Percentiles rank a stretch among this genome's conserved stretches.
These are phyloP conservation scores for Oryza glaberrima DNA, from an alignment of 176 grass and related monocot species.

Conservation along the genomic window DNA sequence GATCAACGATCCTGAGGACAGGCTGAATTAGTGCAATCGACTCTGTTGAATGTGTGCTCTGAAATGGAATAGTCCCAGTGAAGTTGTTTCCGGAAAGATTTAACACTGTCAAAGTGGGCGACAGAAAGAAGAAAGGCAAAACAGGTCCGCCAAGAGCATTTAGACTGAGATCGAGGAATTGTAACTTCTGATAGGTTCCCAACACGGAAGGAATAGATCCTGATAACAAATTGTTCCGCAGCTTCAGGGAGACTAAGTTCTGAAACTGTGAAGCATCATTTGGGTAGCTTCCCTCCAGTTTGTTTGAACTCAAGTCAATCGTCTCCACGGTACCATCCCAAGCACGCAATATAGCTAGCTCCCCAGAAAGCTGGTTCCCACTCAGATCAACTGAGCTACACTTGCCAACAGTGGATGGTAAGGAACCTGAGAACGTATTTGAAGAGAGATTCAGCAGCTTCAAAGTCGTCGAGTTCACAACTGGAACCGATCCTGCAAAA, in stretches of 20 bases:
- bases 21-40: conserved; percentile 67
- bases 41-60: conserved; percentile 70
- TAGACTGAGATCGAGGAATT: conserved; percentile 76
- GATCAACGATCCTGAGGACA: conserved; percentile 73
- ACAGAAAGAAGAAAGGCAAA: conserved; percentile 71
- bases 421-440: conserved; percentile 75
- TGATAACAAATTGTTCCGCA: conserved; percentile 76
- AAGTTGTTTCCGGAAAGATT: conserved; percentile 88
- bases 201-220: conserved; percentile 80
- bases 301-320: conserved; percentile 94
- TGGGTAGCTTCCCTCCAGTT: conserved; percentile 74
- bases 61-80: conserved; percentile 76
- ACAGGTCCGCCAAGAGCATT: conserved; percentile 78
- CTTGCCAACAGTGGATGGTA: conserved; percentile 60
- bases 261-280: conserved; percentile 77
- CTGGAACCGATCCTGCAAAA: conserved; percentile 67
- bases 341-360: conserved; percentile 66
- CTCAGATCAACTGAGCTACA: conserved; percentile 81
- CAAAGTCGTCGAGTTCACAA: conserved; percentile 88
- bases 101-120: conserved; percentile 64
- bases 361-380: conserved; percentile 65
- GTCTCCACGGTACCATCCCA: conserved; percentile 72
- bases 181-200: conserved; percentile 79
- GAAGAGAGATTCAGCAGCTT: conserved; percentile 88
- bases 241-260: conserved; percentile 72